Evolutionary conservation across 305 asterid genomes (phyloP).

Genomic region (Euphrasia arctica): DNA sequence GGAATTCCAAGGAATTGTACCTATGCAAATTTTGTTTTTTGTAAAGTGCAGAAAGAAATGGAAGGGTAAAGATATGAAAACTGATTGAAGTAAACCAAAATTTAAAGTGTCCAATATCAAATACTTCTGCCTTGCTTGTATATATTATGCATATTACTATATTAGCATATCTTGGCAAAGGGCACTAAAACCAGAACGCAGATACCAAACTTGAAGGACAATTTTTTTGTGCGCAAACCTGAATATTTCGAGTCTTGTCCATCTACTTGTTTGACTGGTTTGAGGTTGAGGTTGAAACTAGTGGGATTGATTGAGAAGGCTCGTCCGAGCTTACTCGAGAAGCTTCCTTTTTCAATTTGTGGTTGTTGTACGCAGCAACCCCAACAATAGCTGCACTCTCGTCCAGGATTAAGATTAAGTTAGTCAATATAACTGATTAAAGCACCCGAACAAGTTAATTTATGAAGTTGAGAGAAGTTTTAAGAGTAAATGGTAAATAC

Average conservation of each 20-base stretch:
- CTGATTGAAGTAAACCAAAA: not conserved
- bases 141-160: too few species aligned
- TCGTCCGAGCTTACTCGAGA: constrained; percentile 36
- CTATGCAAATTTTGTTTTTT: too few species aligned
- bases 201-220: constrained; percentile 11
- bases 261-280: constrained; percentile 26
- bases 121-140: constrained; percentile 5
- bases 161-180: constrained; percentile 11
- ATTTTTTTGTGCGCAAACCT: constrained; percentile 16
- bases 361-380: constrained; percentile 91
- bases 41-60: too few species aligned
- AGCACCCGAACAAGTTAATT: too few species aligned
- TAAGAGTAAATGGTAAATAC: too few species aligned
- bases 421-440: too few species aligned
- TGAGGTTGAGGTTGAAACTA: constrained; percentile 33
- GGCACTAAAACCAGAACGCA: not conserved
- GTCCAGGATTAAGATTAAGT: too few species aligned
- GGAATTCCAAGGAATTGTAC: too few species aligned
- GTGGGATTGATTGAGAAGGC: constrained; percentile 30
- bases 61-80: too few species aligned
- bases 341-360: constrained; percentile 81
- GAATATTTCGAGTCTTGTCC: constrained; percentile 1
- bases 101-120: constrained; percentile 12
- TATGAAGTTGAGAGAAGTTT: too few species aligned
- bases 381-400: constrained; percentile 80